These are phyloP conservation scores for Metschnikowia picachoensis DNA, from an alignment of 805 yeast species.

Conservation along the genomic window DNA sequence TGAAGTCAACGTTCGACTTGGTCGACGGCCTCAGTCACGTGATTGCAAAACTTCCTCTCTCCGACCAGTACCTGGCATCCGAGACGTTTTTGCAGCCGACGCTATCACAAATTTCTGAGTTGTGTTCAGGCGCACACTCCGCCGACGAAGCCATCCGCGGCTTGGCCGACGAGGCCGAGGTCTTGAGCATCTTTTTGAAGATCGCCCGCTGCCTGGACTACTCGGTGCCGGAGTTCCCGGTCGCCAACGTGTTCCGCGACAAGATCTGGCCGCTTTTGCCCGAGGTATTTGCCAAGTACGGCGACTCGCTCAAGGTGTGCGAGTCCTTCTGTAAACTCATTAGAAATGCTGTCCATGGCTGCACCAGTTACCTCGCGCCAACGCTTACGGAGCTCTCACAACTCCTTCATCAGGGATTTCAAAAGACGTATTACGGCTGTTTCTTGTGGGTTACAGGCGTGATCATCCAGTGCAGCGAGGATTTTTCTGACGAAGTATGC, in stretches of 20 bases:
- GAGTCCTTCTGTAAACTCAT: conserved; percentile 72
- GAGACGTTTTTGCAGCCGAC: conserved; percentile 67
- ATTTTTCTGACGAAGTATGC: conserved; percentile 59
- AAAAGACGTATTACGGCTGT: conserved; percentile 68
- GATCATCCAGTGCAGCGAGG: conserved; percentile 49
- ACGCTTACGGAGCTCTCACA: conserved; percentile 63
- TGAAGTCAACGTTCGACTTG: conserved; percentile 69
- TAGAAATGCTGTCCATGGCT: conserved; percentile 61
- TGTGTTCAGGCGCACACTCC: conserved; percentile 13
- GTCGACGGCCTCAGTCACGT: conserved; percentile 90
- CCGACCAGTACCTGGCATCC: conserved; percentile 49
- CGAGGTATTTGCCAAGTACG: conserved; percentile 48
- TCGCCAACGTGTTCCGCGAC: conserved; percentile 50
- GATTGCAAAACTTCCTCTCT: conserved; percentile 55
- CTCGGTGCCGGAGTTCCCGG: conserved; percentile 42
- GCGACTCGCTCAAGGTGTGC: conserved; percentile 58
- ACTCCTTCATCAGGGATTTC: conserved; percentile 66
- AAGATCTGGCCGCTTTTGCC: conserved; percentile 56
- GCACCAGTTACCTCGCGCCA: conserved; percentile 52
- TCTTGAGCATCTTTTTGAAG: conserved; percentile 56
- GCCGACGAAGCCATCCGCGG: conserved; percentile 18
- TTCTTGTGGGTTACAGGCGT: conserved; percentile 89
- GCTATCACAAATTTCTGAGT: conserved; percentile 40
- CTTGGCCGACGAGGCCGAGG: conserved; percentile 69
- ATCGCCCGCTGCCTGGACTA: conserved; percentile 49